A percentile compares a stretch with the other conserved stretches of the same genome.
phyloP scores from a whole-genome alignment of 2,329 filamentous ascomycete genomes.

The Colletotrichum aenigma region DNA sequence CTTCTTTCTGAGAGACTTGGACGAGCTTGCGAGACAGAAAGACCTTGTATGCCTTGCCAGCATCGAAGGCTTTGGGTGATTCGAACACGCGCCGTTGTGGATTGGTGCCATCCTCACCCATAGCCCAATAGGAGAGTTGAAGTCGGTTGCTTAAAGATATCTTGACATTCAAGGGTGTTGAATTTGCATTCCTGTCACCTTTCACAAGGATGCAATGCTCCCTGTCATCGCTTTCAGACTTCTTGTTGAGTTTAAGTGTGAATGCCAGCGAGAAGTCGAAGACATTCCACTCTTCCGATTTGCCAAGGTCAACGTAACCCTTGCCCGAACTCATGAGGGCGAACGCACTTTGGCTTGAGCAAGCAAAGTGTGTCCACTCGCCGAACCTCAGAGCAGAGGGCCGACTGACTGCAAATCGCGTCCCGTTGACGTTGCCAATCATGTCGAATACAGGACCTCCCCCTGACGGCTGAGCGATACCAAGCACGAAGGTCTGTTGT shows the following conservation, averaged over 20 bases:
- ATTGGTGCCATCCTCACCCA: too few relatives aligned
- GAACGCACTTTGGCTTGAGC: neutral
- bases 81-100: too few relatives aligned
- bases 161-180: too few relatives aligned
- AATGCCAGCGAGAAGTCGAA: neutral
- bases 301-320: neutral
- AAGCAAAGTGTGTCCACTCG: neutral
- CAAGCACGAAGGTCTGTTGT: neutral
- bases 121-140: too few relatives aligned
- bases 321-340: neutral
- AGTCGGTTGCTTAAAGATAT: too few relatives aligned
- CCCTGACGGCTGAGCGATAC: neutral
- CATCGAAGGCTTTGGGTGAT: too few relatives aligned
- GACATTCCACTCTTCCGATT: neutral
- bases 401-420: neutral
- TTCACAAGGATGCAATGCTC: too few relatives aligned
- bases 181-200: too few relatives aligned
- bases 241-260: neutral
- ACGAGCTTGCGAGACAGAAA: too few relatives aligned
- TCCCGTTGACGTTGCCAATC: neutral
- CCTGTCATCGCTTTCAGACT: accelerated
- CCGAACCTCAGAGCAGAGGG: neutral
- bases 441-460: neutral
- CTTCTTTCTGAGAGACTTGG: too few relatives aligned
- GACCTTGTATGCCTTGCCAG: too few relatives aligned